Base-by-base conservation (phyloP, 73 alveolate genomes). In the Durusdinium trenchii region DNA sequence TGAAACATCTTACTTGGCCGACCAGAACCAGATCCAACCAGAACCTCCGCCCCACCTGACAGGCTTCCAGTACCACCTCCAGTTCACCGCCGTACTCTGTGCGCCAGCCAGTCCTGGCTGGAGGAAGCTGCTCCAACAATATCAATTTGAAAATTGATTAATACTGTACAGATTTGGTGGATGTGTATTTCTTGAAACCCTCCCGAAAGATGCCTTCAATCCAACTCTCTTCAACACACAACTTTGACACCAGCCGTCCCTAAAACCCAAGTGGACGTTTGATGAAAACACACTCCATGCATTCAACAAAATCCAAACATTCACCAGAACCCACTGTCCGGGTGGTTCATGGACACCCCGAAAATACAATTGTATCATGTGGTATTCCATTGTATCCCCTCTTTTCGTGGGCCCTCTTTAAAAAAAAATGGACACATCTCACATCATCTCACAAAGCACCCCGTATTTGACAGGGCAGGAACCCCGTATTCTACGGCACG, bases 41-140 rank as follows among this genome's bases (percentile, higher is more conserved):
- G 64, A 54, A 10, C 78, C 78, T 64, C 78, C 35, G 30, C 35
- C 6, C n/a, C n/a, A n/a, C 23, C 23, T 57, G 23, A 48, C 91
- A 50, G 50, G 98, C 98, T 78, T 91, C 98, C 75, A 91, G 50
- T 20, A 69, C 89, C 45, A 91, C 54, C 30, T 91, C 89, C 54
- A 91, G 42, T 78, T 91, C 98, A 48, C 52, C 98, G 35, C 71
- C 98, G 46, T 91, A 91, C 52, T 84, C 94, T 12, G 67, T 91
- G 46, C 98, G 98, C 98, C 98, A 91, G 16, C 98, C 98, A 42
- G 52, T 69, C 98, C 98, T 91, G 47, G 42, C 9, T 10, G 79
- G 12, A 64, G 42, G 42, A 64, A 38, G 23, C 12, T 64, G 79
- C 45, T 64, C 79, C 79, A 64, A 64, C 6, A 64, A 9, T 18